Conservation (phyloP, 2,329 filamentous ascomycete genomes). For the Zopfia rhizophila region DNA sequence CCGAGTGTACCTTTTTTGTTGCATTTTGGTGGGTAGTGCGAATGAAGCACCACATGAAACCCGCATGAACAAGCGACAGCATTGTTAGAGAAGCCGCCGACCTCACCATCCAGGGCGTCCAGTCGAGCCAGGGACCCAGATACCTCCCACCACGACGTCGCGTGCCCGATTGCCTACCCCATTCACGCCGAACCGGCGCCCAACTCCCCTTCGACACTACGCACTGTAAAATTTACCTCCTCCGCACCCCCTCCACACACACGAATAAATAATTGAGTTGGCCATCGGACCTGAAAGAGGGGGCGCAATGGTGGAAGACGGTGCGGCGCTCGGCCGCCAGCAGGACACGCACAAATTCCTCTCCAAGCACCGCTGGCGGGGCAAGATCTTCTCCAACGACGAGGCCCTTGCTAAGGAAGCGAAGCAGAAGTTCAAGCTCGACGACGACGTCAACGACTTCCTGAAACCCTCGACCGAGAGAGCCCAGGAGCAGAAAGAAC, state of each 20-base stretch:
- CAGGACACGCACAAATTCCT: slow-evolving; percentile 48
- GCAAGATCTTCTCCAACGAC: slow-evolving; percentile 60
- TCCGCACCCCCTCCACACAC: not conserved
- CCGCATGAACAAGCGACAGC: no score
- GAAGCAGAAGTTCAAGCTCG: slow-evolving; percentile 45
- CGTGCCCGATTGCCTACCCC: slow-evolving; percentile 22
- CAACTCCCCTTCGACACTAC: slow-evolving; percentile 3
- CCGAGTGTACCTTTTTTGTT: no score
- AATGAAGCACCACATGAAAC: no score
- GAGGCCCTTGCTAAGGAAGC: slow-evolving; percentile 42
- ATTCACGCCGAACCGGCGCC: slow-evolving; percentile 14
- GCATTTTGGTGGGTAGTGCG: no score
- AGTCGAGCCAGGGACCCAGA: slow-evolving; percentile 8
- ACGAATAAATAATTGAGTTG: no score
- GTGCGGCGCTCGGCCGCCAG: slow-evolving; percentile 35
- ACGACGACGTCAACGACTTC: slow-evolving; percentile 67
- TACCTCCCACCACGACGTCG: slow-evolving; percentile 23
- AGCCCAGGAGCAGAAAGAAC: slow-evolving; percentile 42
- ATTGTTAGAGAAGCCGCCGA: no score
- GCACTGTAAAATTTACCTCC: not conserved
- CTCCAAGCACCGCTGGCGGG: slow-evolving; percentile 59
- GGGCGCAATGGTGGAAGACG: not conserved
- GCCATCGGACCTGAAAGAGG: no score
- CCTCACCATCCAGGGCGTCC: slow-evolving; percentile 5
- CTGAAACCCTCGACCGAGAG: slow-evolving; percentile 64